Conservation (phyloP, 129 eudicot genomes). For the Silybum marianum region DNA sequence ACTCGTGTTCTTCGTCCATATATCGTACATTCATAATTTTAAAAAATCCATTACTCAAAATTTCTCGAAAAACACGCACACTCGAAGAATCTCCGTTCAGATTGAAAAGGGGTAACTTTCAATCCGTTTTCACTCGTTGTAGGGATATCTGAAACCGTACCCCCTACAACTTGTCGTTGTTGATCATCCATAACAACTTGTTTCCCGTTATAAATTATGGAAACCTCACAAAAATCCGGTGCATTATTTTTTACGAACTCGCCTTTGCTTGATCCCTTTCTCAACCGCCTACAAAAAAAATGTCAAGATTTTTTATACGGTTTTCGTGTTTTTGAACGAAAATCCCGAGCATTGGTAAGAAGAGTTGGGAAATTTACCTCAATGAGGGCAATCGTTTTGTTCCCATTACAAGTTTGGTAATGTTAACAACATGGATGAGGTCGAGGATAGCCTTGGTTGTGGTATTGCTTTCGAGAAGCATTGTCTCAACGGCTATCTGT, state of each 20-base stretch:
- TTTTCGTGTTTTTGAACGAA: neutral
- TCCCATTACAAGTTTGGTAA: conserved; percentile 76
- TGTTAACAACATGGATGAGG: conserved; percentile 66
- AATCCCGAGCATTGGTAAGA: neutral
- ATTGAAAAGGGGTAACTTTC: conserved; percentile 16
- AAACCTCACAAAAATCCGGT: conserved; percentile 70
- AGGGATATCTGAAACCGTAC: conserved; percentile 22
- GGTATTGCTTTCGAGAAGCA: conserved; percentile 84
- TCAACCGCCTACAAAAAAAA: conserved; percentile 46
- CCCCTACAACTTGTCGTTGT: conserved; percentile 13
- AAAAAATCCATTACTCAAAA: conserved; percentile 35
- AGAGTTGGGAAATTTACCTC: conserved; percentile 38
- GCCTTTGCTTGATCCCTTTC: conserved; percentile 64
- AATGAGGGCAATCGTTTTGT: conserved; percentile 56
- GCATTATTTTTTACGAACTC: conserved; percentile 64
- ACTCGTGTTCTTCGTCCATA: neutral
- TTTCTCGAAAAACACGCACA: conserved; percentile 71
- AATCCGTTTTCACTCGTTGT: conserved; percentile 38
- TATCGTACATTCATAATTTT: neutral
- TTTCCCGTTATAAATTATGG: conserved; percentile 53
- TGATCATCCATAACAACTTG: conserved; percentile 27
- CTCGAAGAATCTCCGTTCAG: conserved; percentile 52
- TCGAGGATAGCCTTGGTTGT: conserved; percentile 77
- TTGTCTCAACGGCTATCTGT: conserved; percentile 77
- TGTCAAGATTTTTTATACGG: neutral